Conservation (phyloP, 2,329 filamentous ascomycete species). For the Fusarium citri region DNA sequence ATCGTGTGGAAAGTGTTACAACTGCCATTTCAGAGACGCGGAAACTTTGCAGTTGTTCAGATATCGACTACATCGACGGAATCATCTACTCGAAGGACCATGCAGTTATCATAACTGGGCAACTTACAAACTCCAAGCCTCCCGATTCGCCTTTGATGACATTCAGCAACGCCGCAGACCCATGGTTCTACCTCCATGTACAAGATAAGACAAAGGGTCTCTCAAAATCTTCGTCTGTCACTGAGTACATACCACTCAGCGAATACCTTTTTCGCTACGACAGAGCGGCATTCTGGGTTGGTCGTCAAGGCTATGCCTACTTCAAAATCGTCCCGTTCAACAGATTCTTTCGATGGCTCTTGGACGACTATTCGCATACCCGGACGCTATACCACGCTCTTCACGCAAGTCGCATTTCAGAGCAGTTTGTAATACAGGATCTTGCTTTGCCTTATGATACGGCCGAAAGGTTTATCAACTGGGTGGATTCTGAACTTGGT, state of each 20-base stretch:
- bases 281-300: constrained; percentile 74
- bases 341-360: constrained; percentile 65
- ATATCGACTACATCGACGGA: constrained; percentile 69
- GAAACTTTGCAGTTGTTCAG: background rate
- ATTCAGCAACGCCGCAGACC: constrained; percentile 66
- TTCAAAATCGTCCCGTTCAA: constrained; percentile 64
- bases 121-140: constrained; percentile 49
- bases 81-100: constrained; percentile 63
- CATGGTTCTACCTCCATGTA: constrained; percentile 75
- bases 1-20: constrained; percentile 54
- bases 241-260: constrained; percentile 45
- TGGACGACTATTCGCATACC: constrained; percentile 72
- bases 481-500: constrained; percentile 40
- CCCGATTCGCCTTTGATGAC: constrained; percentile 30
- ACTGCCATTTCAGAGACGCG: constrained; percentile 59
- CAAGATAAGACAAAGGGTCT: constrained; percentile 47
- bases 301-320: constrained; percentile 69
- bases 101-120: constrained; percentile 66
- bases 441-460: constrained; percentile 66
- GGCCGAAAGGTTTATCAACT: constrained; percentile 50
- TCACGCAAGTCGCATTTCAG: constrained; percentile 66
- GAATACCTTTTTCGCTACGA: constrained; percentile 73
- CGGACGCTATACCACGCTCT: constrained; percentile 72
- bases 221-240: background rate
- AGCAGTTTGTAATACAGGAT: constrained; percentile 71